These are phyloP conservation scores for Phytopythium cucurbitacearum DNA, from an alignment of 352 stramenopile species.

Conservation along the genomic window DNA sequence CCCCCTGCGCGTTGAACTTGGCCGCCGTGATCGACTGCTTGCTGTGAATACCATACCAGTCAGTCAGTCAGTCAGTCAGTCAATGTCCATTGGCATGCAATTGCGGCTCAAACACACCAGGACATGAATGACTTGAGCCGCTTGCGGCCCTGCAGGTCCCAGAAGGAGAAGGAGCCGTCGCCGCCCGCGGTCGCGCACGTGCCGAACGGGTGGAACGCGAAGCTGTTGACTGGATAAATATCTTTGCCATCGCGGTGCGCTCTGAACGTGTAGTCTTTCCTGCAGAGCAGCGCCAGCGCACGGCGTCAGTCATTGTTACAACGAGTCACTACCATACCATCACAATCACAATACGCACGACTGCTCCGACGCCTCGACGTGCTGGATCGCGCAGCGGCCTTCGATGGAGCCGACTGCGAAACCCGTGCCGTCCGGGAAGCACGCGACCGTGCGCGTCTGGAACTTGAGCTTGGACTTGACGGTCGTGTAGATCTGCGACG, in stretches of 20 bases:
- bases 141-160: conserved; percentile 98
- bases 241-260: conserved; percentile 84
- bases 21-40: conserved; percentile 89
- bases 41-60: conserved; percentile 19
- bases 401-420: conserved; percentile 91
- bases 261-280: conserved; percentile 90
- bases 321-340: conserved; percentile 1
- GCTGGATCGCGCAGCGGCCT: conserved; percentile 88
- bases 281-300: conserved; percentile 7
- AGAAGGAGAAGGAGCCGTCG: conserved; percentile 97
- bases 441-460: conserved; percentile 83
- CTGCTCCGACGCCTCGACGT: conserved; percentile 81
- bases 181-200: conserved; percentile 95
- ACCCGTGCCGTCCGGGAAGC: conserved; percentile 84
- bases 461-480: conserved; percentile 84
- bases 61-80: conserved; percentile 1
- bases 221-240: conserved; percentile 89
- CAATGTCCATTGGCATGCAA: not conserved
- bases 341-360: conserved; percentile 14
- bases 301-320: no score
- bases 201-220: conserved; percentile 90
- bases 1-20: conserved; percentile 92
- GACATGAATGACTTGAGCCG: conserved; percentile 91
- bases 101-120: conserved; percentile 25
- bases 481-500: conserved; percentile 83